Evolutionary conservation across 768 basidiomycete species (phyloP).

Genomic region (Pleurotus djamor): DNA sequence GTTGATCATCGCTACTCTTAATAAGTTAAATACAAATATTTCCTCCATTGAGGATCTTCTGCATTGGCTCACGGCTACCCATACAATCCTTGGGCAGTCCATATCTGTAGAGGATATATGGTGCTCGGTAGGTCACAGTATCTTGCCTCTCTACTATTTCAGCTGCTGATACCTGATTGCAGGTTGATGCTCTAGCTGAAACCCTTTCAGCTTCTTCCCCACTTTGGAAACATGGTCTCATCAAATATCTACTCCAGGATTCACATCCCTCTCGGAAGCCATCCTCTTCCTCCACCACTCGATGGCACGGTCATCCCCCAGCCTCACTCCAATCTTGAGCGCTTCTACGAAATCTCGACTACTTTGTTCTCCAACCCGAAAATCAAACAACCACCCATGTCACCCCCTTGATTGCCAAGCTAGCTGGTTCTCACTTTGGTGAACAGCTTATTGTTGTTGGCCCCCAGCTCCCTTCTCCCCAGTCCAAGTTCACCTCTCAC

Average conservation of each 20-base stretch:
- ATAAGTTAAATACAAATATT: slow-evolving; percentile 26
- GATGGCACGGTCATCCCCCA: slow-evolving; percentile 1
- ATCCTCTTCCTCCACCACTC: not conserved
- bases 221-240: slow-evolving; percentile 12
- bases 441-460: slow-evolving; percentile 58
- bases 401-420: slow-evolving; percentile 52
- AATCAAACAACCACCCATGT: slow-evolving; percentile 59
- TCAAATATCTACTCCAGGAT: slow-evolving; percentile 20
- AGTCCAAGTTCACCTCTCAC: slow-evolving; percentile 17
- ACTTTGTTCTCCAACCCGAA: slow-evolving; percentile 52
- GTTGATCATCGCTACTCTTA: slow-evolving; percentile 36
- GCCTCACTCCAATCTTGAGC: slow-evolving; percentile 11
- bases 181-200: too few species aligned
- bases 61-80: slow-evolving; percentile 23
- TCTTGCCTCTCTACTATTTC: too few species aligned
- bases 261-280: not conserved
- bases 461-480: slow-evolving; percentile 27
- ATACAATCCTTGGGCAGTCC: not conserved
- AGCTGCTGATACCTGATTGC: too few species aligned
- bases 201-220: too few species aligned
- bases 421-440: slow-evolving; percentile 50
- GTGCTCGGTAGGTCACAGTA: not conserved
- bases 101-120: slow-evolving; percentile 4
- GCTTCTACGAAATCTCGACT: slow-evolving; percentile 45
- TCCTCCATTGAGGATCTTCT: slow-evolving; percentile 32